Base-by-base conservation (phyloP, 2,329 filamentous ascomycete genomes). In the Berkeleyomyces rouxiae region DNA sequence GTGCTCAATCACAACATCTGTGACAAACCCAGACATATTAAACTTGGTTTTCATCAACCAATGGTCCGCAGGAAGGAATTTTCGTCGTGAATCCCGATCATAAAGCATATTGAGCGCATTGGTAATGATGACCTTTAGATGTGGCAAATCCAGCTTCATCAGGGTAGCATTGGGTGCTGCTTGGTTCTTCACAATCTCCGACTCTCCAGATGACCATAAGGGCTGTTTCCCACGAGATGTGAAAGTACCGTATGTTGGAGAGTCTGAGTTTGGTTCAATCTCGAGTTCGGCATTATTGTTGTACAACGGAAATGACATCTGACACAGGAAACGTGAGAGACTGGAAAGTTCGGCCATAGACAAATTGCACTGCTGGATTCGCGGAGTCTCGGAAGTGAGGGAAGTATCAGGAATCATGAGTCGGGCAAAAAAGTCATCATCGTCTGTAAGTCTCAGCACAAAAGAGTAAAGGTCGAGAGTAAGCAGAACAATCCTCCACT, bases 401-500 rank as follows among this genome's bases (percentile, higher is more conserved):
- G 9, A 36, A 6, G 13, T 7, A 42, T 58, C 49, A 3, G 42
- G 11, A 16, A 49, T 36, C 77, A 75, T 74, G 65, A 81, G 74
- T 62, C 79, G 78, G 63, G 83, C 81, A 66, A 95, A 87, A 70
- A 99, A 99, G 68, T 99, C 93, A 67, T 97, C 92, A 66, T 99
- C 93, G 68, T 99, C 93, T 71, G 92, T 95, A 42, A 97, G 83
- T 68, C 93, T 87, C 10, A 97, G 77, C 2, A 96, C 83, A 70
- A 97, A 97, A 1, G 87, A 90, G 71, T 96, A 99, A 0, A 99
- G 80, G 69, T 99, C 93, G 4, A 99, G 79, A 70, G 99, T 97
- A 0, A 99, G 79, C 0, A 97, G 77, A 49, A 96, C 82, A 0
- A 93, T 85, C 16, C 87, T 85, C 93, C 93, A 99, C 70, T 97